Base-by-base conservation (phyloP, 1,284 basidiomycete genomes). In the Puccinia horiana region DNA sequence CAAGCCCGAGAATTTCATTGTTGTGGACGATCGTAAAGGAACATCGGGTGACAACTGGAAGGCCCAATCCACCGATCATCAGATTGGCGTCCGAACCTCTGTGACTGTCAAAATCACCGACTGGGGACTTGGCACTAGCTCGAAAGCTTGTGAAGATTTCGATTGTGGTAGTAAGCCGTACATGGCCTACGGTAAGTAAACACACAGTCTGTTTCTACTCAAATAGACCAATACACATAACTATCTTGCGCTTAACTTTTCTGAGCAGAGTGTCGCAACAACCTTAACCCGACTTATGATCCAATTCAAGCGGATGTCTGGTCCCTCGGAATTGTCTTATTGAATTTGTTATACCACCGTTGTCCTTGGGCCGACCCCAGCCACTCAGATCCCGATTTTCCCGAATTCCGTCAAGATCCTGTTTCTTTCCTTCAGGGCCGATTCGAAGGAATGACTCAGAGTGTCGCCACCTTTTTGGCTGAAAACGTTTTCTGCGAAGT, bases 91-190 rank as follows among this genome's bases (percentile, higher is more conserved):
- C 83, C 29, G 37, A 54, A 32, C 77, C 69, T 84, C 86, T 8
- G 89, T 91, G 29, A 87, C 90, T 40, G 90, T 98, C 89, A 99
- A 99, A 89, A 91, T 99, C 83, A 93, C 95, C 37, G 96, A 99
- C 88, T 99, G 98, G 89, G 96, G 96, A 54, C 88, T 99, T 52
- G 95, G 95, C 11, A 98, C 96, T 0, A 93, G 91, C 16, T 94
- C 98, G 85, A 88, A 91, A 83, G 91, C 93, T 83, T 95, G 93
- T 83, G 92, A 93, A 83, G 96, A 99, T 88, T 96, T 99, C 90
- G 96, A 98, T 87, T 99, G 97, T 88, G 96, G 96, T 82, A 96
- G 94, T 87, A 95, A 96, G 83, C 96, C 96, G 0, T 99, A 99
- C 88, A 98, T 99, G 96, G 96, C 95, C 85, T 98, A 93, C 87